Evolutionary conservation across 176 grass and related monocot genomes (phyloP), one percentile per base, ranked within the genome.

Genomic region (Aegilops umbellulata): DNA sequence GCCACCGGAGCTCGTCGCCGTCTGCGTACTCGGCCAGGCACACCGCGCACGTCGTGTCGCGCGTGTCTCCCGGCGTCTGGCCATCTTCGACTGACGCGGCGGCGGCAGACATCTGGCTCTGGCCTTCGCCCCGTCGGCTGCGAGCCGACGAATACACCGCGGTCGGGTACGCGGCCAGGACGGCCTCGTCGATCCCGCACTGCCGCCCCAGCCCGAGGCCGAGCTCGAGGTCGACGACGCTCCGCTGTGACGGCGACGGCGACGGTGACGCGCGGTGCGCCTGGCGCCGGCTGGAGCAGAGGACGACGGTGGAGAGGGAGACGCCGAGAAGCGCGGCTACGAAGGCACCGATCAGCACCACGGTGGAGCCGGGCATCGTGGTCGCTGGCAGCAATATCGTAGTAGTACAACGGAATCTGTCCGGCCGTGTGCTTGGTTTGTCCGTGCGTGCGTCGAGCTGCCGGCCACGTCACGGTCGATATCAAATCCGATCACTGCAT

Each of bases 11-110:
- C 82, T 87, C 87, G 47, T 87, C 85, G 31, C 69, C 80, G 8
- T 79, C 87, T 3, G 16, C 61, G 78, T 91, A 89, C 8, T 89
- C 85, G 31, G 38, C 68, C 26, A 88, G 86, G 79, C 92, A 89
- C 65, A 86, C 86, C 8, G 31, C 31, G 31, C 92, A 93, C 49
- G 44, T 47, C 3, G 13, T 47, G 44, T 15, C 7, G 34, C 35
- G 58, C 32, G 41, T 32, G 35, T 17, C 31, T 11, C 60, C 31
- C 4, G 19, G 7, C 55, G 6, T 1, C 12, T 47, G 44, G 44
- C 1, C 46, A 49, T 4, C 46, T 0, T 49, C 14, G 14, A 0
- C 46, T 14, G 4, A 6, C 46, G 46, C 46, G 46, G 46, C 4
- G 46, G 20, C 57, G 10, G 20, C 57, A 22, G 47, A 15, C 15